phyloP scores from a whole-genome alignment of 768 basidiomycete species.

The Leccinum subgranulosum region DNA sequence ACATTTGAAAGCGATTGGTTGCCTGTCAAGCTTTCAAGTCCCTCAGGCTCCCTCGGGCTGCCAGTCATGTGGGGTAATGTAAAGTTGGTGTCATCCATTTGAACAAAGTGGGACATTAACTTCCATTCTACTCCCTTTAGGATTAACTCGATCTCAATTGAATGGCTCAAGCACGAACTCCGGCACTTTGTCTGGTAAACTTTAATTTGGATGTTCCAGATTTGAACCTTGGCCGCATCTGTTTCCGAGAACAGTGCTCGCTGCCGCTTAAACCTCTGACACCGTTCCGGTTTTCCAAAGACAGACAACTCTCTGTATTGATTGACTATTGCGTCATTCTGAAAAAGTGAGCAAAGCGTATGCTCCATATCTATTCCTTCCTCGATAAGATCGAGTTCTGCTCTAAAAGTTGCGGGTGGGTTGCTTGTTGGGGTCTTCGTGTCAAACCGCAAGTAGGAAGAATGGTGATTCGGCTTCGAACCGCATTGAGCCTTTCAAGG shows the following conservation, averaged over 20 bases:
- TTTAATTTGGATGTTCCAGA: background rate
- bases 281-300: background rate
- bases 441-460: conserved; percentile 22
- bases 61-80: background rate
- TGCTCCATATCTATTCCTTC: background rate
- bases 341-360: background rate
- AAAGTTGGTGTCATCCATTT: background rate
- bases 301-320: background rate
- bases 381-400: background rate
- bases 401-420: conserved; percentile 1
- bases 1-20: background rate
- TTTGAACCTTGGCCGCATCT: background rate
- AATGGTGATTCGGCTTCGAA: conserved; percentile 11
- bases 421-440: conserved; percentile 4
- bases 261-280: background rate
- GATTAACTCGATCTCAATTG: conserved; percentile 2
- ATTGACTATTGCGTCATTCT: background rate
- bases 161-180: background rate
- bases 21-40: background rate
- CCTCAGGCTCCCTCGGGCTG: too few species aligned
- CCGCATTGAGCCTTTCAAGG: conserved; percentile 29
- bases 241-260: background rate
- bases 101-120: background rate
- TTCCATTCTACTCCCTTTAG: conserved; percentile 7
- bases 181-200: background rate